phyloP scores from a whole-genome alignment of 345 rosid genomes.

The Orychophragmus violaceus region DNA sequence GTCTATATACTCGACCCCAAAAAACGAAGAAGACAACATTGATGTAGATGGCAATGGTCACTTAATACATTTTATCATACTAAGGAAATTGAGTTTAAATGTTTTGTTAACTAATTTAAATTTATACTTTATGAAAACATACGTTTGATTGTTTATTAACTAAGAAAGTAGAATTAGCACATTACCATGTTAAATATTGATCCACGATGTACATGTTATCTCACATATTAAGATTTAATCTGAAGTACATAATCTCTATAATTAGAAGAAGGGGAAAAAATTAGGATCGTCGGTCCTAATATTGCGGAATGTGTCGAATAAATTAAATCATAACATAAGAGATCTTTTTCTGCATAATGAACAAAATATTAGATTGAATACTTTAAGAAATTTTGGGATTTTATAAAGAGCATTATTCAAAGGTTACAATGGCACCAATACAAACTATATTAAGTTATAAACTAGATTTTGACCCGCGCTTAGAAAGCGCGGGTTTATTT shows the following conservation, averaged over 20 bases:
- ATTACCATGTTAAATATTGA: not conserved
- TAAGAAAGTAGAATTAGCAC: not conserved
- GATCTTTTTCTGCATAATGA: not conserved
- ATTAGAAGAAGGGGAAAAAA: no score
- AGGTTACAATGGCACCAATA: not conserved
- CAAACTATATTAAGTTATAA: not conserved
- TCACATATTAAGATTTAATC: no score
- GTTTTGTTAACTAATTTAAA: not conserved
- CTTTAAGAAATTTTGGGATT: not conserved
- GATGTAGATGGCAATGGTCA: not conserved
- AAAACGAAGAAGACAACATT: not conserved
- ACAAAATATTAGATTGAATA: not conserved
- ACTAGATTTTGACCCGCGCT: no score
- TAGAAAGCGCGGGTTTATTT: no score
- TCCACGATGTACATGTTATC: no score
- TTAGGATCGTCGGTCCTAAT: not conserved
- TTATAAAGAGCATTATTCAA: not conserved
- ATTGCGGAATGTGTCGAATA: not conserved
- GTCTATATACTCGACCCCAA: not conserved
- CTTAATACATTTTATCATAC: not conserved
- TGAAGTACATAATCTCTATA: no score
- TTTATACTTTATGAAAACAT: not conserved
- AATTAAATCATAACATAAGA: not conserved
- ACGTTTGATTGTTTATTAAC: not conserved
- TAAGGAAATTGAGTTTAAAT: not conserved